Percentiles rank a stretch among this genome's conserved stretches.
phyloP scores from a whole-genome alignment of 1,284 basidiomycete species.

The Tilletia setariae region DNA sequence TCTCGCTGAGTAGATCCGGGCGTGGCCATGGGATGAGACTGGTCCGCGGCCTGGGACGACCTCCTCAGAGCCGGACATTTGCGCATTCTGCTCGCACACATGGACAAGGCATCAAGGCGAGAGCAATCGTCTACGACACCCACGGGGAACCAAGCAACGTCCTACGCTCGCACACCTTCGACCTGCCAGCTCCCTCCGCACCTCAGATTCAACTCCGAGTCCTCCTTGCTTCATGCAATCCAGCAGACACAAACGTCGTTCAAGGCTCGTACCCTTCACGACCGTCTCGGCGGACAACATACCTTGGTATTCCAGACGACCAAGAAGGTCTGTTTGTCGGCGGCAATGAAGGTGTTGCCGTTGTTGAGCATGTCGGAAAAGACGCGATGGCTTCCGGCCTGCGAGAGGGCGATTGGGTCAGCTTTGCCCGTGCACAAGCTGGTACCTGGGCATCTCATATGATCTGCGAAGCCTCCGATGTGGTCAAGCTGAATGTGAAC shows the following conservation, averaged over 20 bases:
- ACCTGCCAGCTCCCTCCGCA: conserved; percentile 6
- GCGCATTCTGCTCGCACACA: not conserved
- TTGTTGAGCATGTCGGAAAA: conserved; percentile 64
- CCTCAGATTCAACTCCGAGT: conserved; percentile 16
- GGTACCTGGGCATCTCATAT: conserved; percentile 74
- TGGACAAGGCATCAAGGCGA: not conserved
- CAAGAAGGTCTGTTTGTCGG: conserved; percentile 57
- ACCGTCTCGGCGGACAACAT: conserved; percentile 57
- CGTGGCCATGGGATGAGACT: no score
- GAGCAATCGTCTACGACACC: conserved; percentile 19
- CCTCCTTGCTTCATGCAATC: conserved; percentile 55
- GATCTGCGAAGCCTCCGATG: conserved; percentile 62
- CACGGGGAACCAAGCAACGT: conserved; percentile 24
- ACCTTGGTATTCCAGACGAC: conserved; percentile 29
- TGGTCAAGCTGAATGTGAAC: conserved; percentile 58
- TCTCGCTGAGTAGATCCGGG: no score
- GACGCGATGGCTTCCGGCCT: conserved; percentile 56
- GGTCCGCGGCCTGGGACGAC: no score
- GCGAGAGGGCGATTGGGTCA: conserved; percentile 64
- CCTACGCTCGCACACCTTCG: conserved; percentile 11
- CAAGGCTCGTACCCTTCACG: conserved; percentile 75
- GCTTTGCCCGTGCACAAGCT: conserved; percentile 30
- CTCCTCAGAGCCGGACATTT: not conserved
- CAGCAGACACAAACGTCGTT: conserved; percentile 72
- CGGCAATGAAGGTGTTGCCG: conserved; percentile 75